Conservation (phyloP, 2,329 filamentous ascomycete genomes). For the Aureobasidium sp. region DNA sequence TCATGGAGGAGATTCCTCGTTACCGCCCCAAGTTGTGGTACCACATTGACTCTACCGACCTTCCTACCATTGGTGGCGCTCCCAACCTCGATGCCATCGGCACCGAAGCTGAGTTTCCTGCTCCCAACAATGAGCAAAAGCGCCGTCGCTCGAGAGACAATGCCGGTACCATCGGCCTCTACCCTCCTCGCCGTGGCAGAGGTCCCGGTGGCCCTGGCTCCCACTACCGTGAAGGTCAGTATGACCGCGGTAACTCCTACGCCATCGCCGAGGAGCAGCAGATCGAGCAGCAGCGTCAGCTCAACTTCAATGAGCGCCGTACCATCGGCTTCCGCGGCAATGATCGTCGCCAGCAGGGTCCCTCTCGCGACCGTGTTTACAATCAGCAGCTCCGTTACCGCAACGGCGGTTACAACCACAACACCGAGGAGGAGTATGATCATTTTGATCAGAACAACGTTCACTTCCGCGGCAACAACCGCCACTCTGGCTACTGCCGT, state of each 20-base stretch:
- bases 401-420: not conserved
- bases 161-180: slow-evolving; percentile 87
- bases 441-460: slow-evolving; percentile 2
- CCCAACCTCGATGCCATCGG: slow-evolving; percentile 54
- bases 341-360: not conserved
- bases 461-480: not conserved
- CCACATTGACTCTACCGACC: slow-evolving; percentile 51
- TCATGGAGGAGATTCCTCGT: slow-evolving; percentile 87
- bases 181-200: slow-evolving; percentile 72
- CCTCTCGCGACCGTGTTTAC: not conserved
- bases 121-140: slow-evolving; percentile 86
- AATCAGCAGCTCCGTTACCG: not conserved
- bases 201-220: slow-evolving; percentile 78
- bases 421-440: slow-evolving; percentile 9
- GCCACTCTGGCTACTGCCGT: not conserved
- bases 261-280: slow-evolving; percentile 35
- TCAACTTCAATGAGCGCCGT: not conserved
- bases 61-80: slow-evolving; percentile 38
- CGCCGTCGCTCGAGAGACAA: slow-evolving; percentile 90
- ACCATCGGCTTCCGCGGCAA: not conserved
- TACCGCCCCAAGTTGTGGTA: slow-evolving; percentile 87
- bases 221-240: slow-evolving; percentile 77
- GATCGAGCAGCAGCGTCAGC: slow-evolving; percentile 6
- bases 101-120: slow-evolving; percentile 78
- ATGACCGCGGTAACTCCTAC: slow-evolving; percentile 77